Conservation (phyloP, 768 basidiomycete species). For the Fomitopsis serialis region DNA sequence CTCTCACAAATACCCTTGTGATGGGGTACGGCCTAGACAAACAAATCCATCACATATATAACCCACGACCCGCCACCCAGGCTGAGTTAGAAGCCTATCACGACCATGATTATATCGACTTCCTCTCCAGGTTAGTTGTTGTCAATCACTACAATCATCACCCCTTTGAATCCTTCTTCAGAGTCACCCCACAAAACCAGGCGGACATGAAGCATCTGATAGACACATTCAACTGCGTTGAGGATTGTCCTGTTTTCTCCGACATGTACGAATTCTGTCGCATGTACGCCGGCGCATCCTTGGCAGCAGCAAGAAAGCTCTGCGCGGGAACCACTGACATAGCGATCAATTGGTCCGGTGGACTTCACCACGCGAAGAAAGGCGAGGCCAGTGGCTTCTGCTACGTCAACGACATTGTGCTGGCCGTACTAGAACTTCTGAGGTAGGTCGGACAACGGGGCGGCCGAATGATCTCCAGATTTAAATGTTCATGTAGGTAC, state of each 20-base stretch:
- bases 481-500: conserved; percentile 44
- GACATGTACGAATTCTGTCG: conserved; percentile 94
- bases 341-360: conserved; percentile 98
- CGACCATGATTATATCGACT: conserved; percentile 93
- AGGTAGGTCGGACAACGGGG: conserved; percentile 18
- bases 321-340: conserved; percentile 86
- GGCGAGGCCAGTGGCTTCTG: conserved; percentile 98
- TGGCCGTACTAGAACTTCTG: conserved; percentile 89
- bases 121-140: conserved; percentile 71
- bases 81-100: conserved; percentile 90
- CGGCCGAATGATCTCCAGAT: neutral
- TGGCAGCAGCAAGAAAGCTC: conserved; percentile 88
- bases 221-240: conserved; percentile 88
- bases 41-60: conserved; percentile 88
- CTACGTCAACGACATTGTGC: conserved; percentile 95
- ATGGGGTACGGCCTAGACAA: conserved; percentile 96
- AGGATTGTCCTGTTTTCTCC: conserved; percentile 95
- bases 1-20: conserved; percentile 91
- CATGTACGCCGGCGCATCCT: conserved; percentile 89
- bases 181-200: conserved; percentile 78
- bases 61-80: conserved; percentile 83
- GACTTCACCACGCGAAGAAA: conserved; percentile 96
- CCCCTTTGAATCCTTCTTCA: conserved; percentile 22
- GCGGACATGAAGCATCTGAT: conserved; percentile 70
- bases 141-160: neutral